Evolutionary conservation across 2,329 filamentous ascomycete species (phyloP).

Genomic region (Pseudogymnoascus sp.): DNA sequence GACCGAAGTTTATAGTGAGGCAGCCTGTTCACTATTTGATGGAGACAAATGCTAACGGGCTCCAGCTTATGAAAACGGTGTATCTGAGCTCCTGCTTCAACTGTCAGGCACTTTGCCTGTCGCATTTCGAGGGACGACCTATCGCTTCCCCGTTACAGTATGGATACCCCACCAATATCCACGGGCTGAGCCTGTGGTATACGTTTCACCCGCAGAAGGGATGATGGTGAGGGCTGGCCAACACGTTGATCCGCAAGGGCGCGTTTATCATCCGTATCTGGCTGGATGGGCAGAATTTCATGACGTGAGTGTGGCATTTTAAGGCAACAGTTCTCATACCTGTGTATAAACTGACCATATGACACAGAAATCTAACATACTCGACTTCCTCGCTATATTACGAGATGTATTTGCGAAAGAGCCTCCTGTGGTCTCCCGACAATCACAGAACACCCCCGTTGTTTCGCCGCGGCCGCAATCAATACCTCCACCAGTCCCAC

Average conservation of each 20-base stretch:
- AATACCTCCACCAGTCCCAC: constrained; percentile 62
- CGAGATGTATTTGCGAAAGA: constrained; percentile 89
- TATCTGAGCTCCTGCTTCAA: constrained; percentile 77
- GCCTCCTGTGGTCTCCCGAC: constrained; percentile 77
- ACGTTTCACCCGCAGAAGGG: constrained; percentile 78
- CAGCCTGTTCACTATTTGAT: background rate
- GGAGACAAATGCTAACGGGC: constrained; percentile 16
- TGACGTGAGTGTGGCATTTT: constrained; percentile 58
- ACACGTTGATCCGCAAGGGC: constrained; percentile 87
- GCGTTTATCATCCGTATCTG: constrained; percentile 92
- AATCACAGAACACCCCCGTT: constrained; percentile 41
- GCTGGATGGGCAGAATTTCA: constrained; percentile 83
- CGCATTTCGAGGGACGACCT: constrained; percentile 77
- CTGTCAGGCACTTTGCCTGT: constrained; percentile 88
- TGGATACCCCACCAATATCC: constrained; percentile 94
- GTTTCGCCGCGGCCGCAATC: constrained; percentile 28
- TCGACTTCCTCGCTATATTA: constrained; percentile 76
- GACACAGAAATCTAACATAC: constrained; percentile 67
- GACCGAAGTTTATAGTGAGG: constrained; percentile 90
- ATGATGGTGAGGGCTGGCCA: constrained; percentile 91
- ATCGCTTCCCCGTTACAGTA: constrained; percentile 84
- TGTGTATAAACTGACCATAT: constrained; percentile 21
- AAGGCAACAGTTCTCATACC: background rate
- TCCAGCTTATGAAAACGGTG: constrained; percentile 79
- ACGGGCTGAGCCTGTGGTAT: constrained; percentile 74